Base-by-base conservation (phyloP, 495 filamentous ascomycete genomes). In the Sordaria brevicollis region DNA sequence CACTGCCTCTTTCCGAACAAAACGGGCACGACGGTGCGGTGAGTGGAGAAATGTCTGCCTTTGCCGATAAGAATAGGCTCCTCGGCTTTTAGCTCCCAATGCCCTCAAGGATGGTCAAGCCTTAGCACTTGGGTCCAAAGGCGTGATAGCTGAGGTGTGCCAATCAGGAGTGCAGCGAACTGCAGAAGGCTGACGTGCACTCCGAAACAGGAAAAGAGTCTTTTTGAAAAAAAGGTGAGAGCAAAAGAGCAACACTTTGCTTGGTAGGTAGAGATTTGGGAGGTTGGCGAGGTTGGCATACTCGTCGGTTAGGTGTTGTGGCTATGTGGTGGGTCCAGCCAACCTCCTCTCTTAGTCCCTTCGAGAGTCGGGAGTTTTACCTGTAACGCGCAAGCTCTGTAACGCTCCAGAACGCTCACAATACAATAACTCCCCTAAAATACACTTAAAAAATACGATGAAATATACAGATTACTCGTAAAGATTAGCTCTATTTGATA, bases 151-250 rank as follows among this genome's bases (percentile, higher is more conserved):
- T 70, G 69, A 68, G 11, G 8, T 69, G 72, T 65, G 67, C 77
- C 76, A 78, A 77, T 78, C 70, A 76, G 37, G 66, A 36, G 11
- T 70, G 70, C 73, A 74, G 72, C 39, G 54, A 71, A 66, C 71
- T 77, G 76, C 76, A 76, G 70, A 75, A 78, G 74, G 76, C 73
- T 76, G 71, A 69, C 65, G 38, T 35, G 66, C 25, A 62, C 73
- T 67, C 75, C 76, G 77, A 77, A 62, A 62, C 29, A 31, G 49
- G 49, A 13, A 4, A 62, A 62, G 49, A 62, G 49, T 13, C 49
- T 62, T 62, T 62, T 76, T 74, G 65, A 69, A 72, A 49, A 69
- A 72, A 49, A 49, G 41, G n/a, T 19, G 41, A 49, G 41, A 5
- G 41, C 17, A 41, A 43, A 9, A 49, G 41, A 49, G n/a, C n/a